Conservation (phyloP, 2,329 filamentous ascomycete genomes). For the Ophiostoma fasciatum region DNA sequence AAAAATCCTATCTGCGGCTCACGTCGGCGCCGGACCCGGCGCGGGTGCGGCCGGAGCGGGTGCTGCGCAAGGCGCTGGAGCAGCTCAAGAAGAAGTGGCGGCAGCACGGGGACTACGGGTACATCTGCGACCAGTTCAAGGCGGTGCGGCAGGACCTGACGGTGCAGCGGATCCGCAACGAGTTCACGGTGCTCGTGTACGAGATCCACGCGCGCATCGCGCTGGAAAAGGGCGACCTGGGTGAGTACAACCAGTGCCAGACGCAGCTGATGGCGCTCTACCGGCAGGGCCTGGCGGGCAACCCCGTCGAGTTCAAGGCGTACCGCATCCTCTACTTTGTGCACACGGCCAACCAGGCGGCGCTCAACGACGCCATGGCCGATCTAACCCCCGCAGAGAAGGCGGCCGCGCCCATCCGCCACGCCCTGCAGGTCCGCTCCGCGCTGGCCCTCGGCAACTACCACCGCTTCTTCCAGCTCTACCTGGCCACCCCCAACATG, state of each 20-base stretch:
- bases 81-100: conserved; percentile 91
- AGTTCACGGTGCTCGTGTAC: conserved; percentile 92
- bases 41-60: conserved; percentile 67
- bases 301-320: conserved; percentile 90
- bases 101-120: conserved; percentile 83
- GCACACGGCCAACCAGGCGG: conserved; percentile 94
- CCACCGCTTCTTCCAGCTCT: conserved; percentile 94
- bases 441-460: conserved; percentile 90
- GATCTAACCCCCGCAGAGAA: conserved; percentile 99
- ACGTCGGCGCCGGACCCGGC: conserved; percentile 81
- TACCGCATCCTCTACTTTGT: conserved; percentile 99
- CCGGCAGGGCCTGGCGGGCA: conserved; percentile 71
- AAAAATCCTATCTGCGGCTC: conserved; percentile 90
- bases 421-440: conserved; percentile 82
- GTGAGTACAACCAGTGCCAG: conserved; percentile 99
- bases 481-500: conserved; percentile 90
- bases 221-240: conserved; percentile 93
- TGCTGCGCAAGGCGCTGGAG: conserved; percentile 75
- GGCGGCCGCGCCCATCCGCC: conserved; percentile 66
- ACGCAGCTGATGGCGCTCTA: conserved; percentile 92
- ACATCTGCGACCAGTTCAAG: conserved; percentile 99
- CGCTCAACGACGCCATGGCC: conserved; percentile 94
- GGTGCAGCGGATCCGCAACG: conserved; percentile 91
- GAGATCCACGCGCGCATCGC: conserved; percentile 96
- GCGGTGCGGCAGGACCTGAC: conserved; percentile 95